Evolutionary conservation across 2,329 filamentous ascomycete species (phyloP).

Genomic region (Paraphaeosphaeria sporulosa): DNA sequence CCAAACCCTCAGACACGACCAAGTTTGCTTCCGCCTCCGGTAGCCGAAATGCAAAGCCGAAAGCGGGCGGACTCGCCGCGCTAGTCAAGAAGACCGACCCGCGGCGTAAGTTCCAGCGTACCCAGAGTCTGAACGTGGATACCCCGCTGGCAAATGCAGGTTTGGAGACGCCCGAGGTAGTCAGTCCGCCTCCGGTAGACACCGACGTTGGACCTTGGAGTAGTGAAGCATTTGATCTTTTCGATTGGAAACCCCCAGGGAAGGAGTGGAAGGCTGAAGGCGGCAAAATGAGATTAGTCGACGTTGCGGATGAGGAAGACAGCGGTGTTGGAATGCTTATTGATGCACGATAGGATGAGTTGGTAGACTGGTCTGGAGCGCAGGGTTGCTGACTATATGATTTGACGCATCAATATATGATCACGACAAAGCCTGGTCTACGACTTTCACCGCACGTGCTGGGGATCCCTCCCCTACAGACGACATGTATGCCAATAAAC

Average conservation of each 20-base stretch:
- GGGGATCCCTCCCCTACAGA: too few species aligned
- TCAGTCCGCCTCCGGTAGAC: conserved; percentile 51
- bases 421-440: too few species aligned
- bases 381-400: too few species aligned
- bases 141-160: conserved; percentile 21
- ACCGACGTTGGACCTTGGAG: conserved; percentile 72
- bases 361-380: too few species aligned
- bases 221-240: conserved; percentile 71
- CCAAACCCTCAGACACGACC: not conserved
- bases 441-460: too few species aligned
- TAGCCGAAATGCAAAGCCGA: conserved; percentile 14
- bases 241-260: conserved; percentile 65
- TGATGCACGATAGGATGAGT: conserved; percentile 10
- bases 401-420: too few species aligned
- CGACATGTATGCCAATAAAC: too few species aligned
- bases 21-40: conserved; percentile 2
- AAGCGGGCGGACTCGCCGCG: conserved; percentile 30
- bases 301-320: conserved; percentile 14
- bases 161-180: conserved; percentile 26
- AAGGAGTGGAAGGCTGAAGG: conserved; percentile 16
- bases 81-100: conserved; percentile 44
- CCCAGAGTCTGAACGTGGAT: conserved; percentile 37
- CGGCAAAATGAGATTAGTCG: conserved; percentile 1
- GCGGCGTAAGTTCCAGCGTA: conserved; percentile 36
- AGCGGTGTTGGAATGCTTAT: conserved; percentile 20